Evolutionary conservation across 1,284 basidiomycete genomes (phyloP).

Genomic region (Amylostereum chailletii): DNA sequence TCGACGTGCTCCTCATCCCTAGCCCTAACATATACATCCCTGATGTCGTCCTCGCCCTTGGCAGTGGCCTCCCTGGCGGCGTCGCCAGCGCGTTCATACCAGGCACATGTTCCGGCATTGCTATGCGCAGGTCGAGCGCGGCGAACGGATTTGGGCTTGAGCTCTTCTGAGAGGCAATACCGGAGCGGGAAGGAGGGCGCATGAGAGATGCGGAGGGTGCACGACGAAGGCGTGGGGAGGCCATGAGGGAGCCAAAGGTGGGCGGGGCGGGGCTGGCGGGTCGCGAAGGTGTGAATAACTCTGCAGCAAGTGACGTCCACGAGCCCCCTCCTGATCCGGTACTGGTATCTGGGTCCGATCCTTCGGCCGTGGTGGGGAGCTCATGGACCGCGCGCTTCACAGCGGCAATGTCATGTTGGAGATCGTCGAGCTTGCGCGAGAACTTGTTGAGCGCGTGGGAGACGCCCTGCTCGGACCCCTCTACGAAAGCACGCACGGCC

Average conservation of each 20-base stretch:
- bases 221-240: slow-evolving; percentile 44
- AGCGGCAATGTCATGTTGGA: slow-evolving; percentile 72
- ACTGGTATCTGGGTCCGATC: slow-evolving; percentile 3
- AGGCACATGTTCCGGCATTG: slow-evolving; percentile 40
- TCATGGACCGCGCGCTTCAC: slow-evolving; percentile 54
- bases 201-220: slow-evolving; percentile 31
- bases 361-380: slow-evolving; percentile 8
- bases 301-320: slow-evolving; percentile 53
- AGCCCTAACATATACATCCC: slow-evolving; percentile 57
- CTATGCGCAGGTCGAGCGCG: slow-evolving; percentile 45
- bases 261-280: slow-evolving; percentile 31
- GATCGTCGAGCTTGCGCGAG: slow-evolving; percentile 57
- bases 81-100: slow-evolving; percentile 9
- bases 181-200: slow-evolving; percentile 3
- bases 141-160: slow-evolving; percentile 33
- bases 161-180: slow-evolving; percentile 2
- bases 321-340: slow-evolving; percentile 16
- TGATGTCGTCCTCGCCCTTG: slow-evolving; percentile 39
- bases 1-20: slow-evolving; percentile 29
- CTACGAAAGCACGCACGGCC: slow-evolving; percentile 54
- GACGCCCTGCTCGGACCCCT: slow-evolving; percentile 44
- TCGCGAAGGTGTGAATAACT: slow-evolving; percentile 31
- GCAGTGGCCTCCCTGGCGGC: slow-evolving; percentile 16
- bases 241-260: slow-evolving; percentile 65
- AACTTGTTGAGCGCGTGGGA: slow-evolving; percentile 42